Base-by-base conservation (phyloP, 495 filamentous ascomycete genomes). In the Penicillium flavigenum region DNA sequence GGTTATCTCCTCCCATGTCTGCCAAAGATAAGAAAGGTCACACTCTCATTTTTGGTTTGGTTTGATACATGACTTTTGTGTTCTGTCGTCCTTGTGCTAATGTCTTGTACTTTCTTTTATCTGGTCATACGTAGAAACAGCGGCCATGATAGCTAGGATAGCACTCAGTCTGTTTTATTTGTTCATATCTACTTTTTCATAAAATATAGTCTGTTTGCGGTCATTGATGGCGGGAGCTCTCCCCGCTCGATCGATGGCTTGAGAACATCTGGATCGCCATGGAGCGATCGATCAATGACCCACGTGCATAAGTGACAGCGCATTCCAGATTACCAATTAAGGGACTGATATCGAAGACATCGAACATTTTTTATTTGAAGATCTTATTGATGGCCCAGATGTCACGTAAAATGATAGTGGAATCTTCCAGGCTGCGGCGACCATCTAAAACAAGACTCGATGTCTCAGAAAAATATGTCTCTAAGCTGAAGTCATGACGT, bases 401-500 rank as follows among this genome's bases (percentile, higher is more conserved):
- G 11, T 12, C 31, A 34, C 36, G 3, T 39, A 17, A n/a, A 17
- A 39, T 39, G 36, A 7, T 7, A 17, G 6, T 39, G 16, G 8
- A 39, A 8, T 9, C 36, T 17, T n/a, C 7, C n/a, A 9, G 2
- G 6, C 16, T 7, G 34, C 34, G 2, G 14, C 34, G 14, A 38
- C 34, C 36, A 39, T 39, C 36, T 17, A 1, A 39, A 39, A 17
- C 36, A 1, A 17, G 36, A 17, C 7, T 39, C 7, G 7, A n/a
- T 39, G 36, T 39, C 36, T 39, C 36, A n/a, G 36, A 39, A 39
- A 8, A 17, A 50, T 7, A 20, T 16, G 47, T 17, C 29, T 32
- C 19, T 8, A 56, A 49, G 31, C 2, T 29, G 9, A 2, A 57
- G 54, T 67, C 43, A 59, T 67, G 65, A 67, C 62, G 65, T 67